These are phyloP conservation scores for Sicyos edulis DNA, from an alignment of 306 rosid species.

Conservation along the genomic window DNA sequence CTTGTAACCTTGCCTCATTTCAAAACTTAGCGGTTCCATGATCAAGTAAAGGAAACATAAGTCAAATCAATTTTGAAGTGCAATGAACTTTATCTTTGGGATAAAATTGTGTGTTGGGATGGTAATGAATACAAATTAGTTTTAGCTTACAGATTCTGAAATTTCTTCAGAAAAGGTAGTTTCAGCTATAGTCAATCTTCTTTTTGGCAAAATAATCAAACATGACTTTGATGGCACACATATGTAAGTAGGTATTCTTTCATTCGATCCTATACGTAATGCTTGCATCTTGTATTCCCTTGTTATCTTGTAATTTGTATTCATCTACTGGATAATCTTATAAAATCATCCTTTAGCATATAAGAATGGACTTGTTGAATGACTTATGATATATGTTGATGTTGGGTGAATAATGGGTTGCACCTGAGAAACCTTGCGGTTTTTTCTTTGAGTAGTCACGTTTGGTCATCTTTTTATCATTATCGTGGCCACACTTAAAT, in stretches of 20 bases:
- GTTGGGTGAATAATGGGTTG: neutral
- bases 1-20: too few relatives aligned
- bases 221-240: neutral
- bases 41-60: neutral
- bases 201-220: neutral
- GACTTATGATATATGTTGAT: too few relatives aligned
- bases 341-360: neutral
- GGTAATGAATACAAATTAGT: constrained; percentile 5
- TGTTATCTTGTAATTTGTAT: neutral
- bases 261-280: neutral
- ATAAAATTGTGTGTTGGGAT: neutral
- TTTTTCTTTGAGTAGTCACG: neutral
- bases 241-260: neutral
- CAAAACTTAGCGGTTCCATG: neutral
- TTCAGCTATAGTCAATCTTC: neutral
- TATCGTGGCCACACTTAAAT: neutral
- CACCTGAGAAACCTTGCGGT: neutral
- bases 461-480: neutral
- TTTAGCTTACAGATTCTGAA: neutral
- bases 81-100: neutral
- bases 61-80: neutral
- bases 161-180: neutral
- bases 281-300: neutral
- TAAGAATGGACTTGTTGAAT: neutral
- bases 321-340: constrained; percentile 2